Conservation (phyloP, 768 basidiomycete genomes). For the Punctularia strigosozonata region DNA sequence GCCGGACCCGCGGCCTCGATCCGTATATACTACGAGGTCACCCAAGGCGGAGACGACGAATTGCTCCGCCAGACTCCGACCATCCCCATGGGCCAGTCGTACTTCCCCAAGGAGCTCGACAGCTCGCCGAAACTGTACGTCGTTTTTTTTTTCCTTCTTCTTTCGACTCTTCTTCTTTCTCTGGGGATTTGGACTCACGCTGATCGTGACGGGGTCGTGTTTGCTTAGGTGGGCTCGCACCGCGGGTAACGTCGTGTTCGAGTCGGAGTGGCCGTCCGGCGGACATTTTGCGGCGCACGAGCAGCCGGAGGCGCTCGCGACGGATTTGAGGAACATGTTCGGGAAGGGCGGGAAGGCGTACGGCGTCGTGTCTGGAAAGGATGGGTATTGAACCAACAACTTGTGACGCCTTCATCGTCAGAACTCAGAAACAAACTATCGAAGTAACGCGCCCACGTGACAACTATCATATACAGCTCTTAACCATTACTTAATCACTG, state of each 20-base stretch:
- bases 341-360: slow-evolving; percentile 14
- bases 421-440: too few relatives aligned
- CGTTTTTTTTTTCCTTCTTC: neutral
- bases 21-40: slow-evolving; percentile 21
- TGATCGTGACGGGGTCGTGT: too few relatives aligned
- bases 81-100: slow-evolving; percentile 18
- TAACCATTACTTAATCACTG: too few relatives aligned
- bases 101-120: slow-evolving; percentile 17
- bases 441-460: too few relatives aligned
- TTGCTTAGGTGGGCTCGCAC: slow-evolving; percentile 12
- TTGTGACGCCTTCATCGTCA: too few relatives aligned
- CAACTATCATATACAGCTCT: too few relatives aligned
- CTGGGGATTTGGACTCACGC: too few relatives aligned
- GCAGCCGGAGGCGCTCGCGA: slow-evolving; percentile 12
- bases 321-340: slow-evolving; percentile 18
- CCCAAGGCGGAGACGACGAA: neutral
- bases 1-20: slow-evolving; percentile 18
- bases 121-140: slow-evolving; percentile 11
- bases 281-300: slow-evolving; percentile 20
- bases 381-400: slow-evolving; percentile 5
- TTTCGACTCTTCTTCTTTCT: neutral
- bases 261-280: slow-evolving; percentile 13
- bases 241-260: slow-evolving; percentile 15
- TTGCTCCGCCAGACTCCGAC: neutral
- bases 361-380: slow-evolving; percentile 10